Percentiles rank a stretch among this genome's conserved stretches.
Conservation (phyloP, 2,329 filamentous ascomycete species). For the Fusarium buxicola region DNA sequence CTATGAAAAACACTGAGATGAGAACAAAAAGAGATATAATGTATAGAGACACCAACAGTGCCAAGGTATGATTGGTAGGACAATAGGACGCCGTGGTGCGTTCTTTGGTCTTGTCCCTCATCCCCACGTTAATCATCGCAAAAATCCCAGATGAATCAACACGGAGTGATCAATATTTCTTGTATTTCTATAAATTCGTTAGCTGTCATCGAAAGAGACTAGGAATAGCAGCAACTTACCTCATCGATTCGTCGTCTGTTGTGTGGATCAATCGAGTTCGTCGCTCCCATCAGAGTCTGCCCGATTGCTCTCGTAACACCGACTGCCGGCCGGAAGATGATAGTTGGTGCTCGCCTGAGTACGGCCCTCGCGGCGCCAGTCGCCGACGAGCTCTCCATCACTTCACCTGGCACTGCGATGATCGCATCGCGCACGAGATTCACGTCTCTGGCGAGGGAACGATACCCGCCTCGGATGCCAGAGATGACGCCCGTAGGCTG, state of each 20-base stretch:
- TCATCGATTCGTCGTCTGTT: slow-evolving; percentile 87
- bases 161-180: slow-evolving; percentile 52
- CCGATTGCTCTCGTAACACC: slow-evolving; percentile 90
- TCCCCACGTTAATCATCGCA: background rate
- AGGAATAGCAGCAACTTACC: slow-evolving; percentile 68
- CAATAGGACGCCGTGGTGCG: slow-evolving; percentile 26
- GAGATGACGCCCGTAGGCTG: slow-evolving; percentile 91
- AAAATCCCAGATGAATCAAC: background rate
- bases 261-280: slow-evolving; percentile 87
- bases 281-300: slow-evolving; percentile 90
- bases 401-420: slow-evolving; percentile 91
- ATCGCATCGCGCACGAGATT: slow-evolving; percentile 89
- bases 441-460: slow-evolving; percentile 87
- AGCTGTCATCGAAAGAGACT: slow-evolving; percentile 3
- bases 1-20: slow-evolving; percentile 14
- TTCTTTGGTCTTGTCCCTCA: slow-evolving; percentile 17
- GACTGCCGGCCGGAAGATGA: slow-evolving; percentile 90
- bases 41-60: slow-evolving; percentile 11
- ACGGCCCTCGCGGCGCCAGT: slow-evolving; percentile 84
- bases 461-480: slow-evolving; percentile 84
- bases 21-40: slow-evolving; percentile 8
- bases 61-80: slow-evolving; percentile 16
- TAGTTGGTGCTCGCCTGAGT: slow-evolving; percentile 85
- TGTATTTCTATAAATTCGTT: slow-evolving; percentile 59
- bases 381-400: slow-evolving; percentile 87